Conservation (phyloP, 768 basidiomycete species). For the Calocybe cyanea region DNA sequence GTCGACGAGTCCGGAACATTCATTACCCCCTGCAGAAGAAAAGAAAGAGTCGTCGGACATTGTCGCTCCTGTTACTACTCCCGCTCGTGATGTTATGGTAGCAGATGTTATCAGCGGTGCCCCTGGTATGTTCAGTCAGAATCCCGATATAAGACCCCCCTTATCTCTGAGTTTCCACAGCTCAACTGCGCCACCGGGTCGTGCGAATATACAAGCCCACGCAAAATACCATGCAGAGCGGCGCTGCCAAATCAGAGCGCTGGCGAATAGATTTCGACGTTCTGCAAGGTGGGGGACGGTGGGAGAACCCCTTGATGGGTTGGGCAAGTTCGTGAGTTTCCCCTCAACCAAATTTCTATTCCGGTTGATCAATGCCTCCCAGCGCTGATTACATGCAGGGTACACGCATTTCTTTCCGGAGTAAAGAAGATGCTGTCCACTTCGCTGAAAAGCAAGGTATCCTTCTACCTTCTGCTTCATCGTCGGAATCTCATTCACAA, state of each 20-base stretch:
- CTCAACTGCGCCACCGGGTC: constrained; percentile 77
- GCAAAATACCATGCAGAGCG: constrained; percentile 94
- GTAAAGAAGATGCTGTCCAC: constrained; percentile 87
- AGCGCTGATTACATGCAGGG: constrained; percentile 98
- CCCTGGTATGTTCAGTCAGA: constrained; percentile 51
- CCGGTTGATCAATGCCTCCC: constrained; percentile 2
- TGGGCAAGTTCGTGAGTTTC: constrained; percentile 85
- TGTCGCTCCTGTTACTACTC: constrained; percentile 35
- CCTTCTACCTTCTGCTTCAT: constrained; percentile 15
- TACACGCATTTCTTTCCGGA: constrained; percentile 75
- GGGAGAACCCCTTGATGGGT: constrained; percentile 99
- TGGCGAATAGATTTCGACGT: constrained; percentile 97
- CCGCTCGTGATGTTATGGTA: constrained; percentile 60
- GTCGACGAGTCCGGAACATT: constrained; percentile 21
- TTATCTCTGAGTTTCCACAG: constrained; percentile 31
- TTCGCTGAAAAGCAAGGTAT: constrained; percentile 98
- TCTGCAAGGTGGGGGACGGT: constrained; percentile 83
- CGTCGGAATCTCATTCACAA: constrained; percentile 2
- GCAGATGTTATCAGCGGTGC: constrained; percentile 87
- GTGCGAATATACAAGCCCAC: constrained; percentile 94
- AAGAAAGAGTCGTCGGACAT: constrained; percentile 34
- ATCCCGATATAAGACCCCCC: too few relatives aligned
- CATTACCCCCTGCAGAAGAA: constrained; percentile 24
- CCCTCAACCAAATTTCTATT: not conserved
- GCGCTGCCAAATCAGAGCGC: constrained; percentile 74